These are phyloP conservation scores for Mucuna pruriens DNA, from an alignment of 306 rosid genomes.

Conservation along the genomic window DNA sequence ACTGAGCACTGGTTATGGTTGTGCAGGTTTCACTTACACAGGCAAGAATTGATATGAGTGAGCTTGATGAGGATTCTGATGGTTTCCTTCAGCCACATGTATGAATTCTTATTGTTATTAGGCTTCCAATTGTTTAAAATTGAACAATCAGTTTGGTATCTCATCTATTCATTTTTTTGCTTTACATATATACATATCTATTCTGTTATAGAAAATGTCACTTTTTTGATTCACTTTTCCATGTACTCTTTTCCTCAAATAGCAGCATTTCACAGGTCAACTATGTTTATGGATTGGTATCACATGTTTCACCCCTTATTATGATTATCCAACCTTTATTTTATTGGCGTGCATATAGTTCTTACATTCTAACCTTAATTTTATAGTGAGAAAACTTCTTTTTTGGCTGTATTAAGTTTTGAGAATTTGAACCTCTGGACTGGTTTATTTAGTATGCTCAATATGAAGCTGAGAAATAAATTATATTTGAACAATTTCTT, in stretches of 20 bases:
- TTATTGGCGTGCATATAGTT: slow-evolving; percentile 6
- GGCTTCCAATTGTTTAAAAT: slow-evolving; percentile 34
- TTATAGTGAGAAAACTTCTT: neutral
- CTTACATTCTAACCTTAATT: neutral
- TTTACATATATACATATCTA: neutral
- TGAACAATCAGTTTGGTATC: neutral
- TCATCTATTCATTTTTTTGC: neutral
- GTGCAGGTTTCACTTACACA: slow-evolving; percentile 97
- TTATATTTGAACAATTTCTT: slow-evolving; percentile 20
- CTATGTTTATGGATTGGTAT: neutral
- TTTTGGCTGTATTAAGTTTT: neutral
- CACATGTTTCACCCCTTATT: neutral
- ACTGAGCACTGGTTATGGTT: slow-evolving; percentile 42
- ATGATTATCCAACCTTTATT: slow-evolving; percentile 12
- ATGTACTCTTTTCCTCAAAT: neutral
- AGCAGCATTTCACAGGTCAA: slow-evolving; percentile 4
- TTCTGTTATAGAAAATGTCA: neutral
- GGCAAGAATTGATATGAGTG: slow-evolving; percentile 99
- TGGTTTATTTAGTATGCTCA: slow-evolving; percentile 26
- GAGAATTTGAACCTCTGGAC: slow-evolving; percentile 13
- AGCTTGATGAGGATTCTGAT: slow-evolving; percentile 97
- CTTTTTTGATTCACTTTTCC: neutral
- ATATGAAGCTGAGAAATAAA: slow-evolving; percentile 12
- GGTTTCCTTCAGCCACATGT: slow-evolving; percentile 94
- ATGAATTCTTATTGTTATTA: slow-evolving; percentile 46